These are phyloP conservation scores for Debaryomycetaceae sp. DNA, from an alignment of 1,139 yeast genomes.

Conservation along the genomic window DNA sequence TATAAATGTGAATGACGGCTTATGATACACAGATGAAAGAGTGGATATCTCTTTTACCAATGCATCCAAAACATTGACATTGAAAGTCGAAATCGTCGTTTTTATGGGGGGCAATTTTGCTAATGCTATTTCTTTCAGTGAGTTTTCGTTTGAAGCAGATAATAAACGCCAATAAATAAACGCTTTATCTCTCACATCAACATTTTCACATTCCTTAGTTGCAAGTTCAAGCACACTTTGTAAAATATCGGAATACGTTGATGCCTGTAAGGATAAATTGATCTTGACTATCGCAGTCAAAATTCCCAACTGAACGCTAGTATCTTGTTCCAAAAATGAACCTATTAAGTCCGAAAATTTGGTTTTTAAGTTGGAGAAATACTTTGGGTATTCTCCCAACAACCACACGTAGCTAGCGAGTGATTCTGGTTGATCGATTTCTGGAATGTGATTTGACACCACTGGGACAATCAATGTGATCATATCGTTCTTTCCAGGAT, in stretches of 20 bases:
- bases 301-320: constrained; percentile 71
- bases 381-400: constrained; percentile 81
- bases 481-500: constrained; percentile 57
- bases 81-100: constrained; percentile 67
- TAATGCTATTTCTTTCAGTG: constrained; percentile 51
- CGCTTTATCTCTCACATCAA: constrained; percentile 93
- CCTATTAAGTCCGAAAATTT: constrained; percentile 50
- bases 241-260: constrained; percentile 42
- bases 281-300: constrained; percentile 79
- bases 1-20: constrained; percentile 70
- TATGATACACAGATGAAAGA: constrained; percentile 84
- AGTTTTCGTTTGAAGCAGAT: constrained; percentile 50
- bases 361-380: constrained; percentile 53
- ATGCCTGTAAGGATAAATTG: constrained; percentile 43
- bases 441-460: constrained; percentile 56
- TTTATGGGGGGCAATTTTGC: constrained; percentile 68
- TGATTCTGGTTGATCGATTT: constrained; percentile 59
- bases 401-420: constrained; percentile 83
- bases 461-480: constrained; percentile 69
- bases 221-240: constrained; percentile 75
- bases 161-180: constrained; percentile 91
- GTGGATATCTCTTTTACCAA: constrained; percentile 77
- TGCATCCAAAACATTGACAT: constrained; percentile 64
- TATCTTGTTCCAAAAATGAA: constrained; percentile 67
- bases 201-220: constrained; percentile 77